Evolutionary conservation across 257 asterid genomes (phyloP).

Genomic region (Forsythia suspensa): DNA sequence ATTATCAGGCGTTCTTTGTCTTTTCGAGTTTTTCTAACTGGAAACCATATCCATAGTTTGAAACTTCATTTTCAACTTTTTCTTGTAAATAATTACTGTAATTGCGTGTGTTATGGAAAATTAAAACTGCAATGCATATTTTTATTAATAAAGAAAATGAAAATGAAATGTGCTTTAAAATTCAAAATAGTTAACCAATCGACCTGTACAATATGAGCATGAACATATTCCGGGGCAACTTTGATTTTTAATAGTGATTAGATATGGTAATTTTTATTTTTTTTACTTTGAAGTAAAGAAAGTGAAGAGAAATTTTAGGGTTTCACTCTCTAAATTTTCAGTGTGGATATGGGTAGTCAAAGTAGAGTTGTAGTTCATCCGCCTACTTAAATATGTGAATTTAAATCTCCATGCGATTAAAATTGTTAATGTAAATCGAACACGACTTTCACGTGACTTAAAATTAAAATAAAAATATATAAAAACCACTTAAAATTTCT

Average conservation of each 20-base stretch:
- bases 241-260: too few relatives aligned
- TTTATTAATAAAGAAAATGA: neutral
- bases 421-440: too few relatives aligned
- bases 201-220: neutral
- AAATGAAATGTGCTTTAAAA: neutral
- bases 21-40: slow-evolving; percentile 3
- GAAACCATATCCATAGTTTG: neutral
- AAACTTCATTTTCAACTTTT: neutral
- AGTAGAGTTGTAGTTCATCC: too few relatives aligned
- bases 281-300: neutral
- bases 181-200: neutral
- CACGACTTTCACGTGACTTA: too few relatives aligned
- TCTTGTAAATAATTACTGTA: slow-evolving; percentile 2
- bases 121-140: neutral
- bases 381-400: too few relatives aligned
- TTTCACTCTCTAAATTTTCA: too few relatives aligned
- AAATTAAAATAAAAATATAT: too few relatives aligned
- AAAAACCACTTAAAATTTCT: too few relatives aligned
- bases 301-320: too few relatives aligned
- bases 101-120: neutral
- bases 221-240: neutral
- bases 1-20: slow-evolving; percentile 25
- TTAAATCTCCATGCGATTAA: too few relatives aligned
- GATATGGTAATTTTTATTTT: too few relatives aligned
- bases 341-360: too few relatives aligned